Evolutionary conservation across 1,284 basidiomycete species (phyloP).

Genomic region (Trichosporon inkin): DNA sequence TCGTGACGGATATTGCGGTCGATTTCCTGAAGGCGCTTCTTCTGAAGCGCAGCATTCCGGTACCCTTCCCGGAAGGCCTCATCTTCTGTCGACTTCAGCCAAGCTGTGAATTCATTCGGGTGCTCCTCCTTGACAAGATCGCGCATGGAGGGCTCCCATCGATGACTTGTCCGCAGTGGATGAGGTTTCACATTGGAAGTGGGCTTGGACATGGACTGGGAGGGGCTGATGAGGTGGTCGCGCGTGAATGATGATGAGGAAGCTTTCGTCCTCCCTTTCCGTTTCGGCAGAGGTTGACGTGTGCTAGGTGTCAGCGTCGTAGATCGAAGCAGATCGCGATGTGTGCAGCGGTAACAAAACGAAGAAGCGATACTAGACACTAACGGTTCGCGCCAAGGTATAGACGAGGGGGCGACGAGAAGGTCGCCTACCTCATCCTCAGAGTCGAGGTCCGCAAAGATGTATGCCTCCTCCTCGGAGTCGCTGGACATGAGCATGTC

Average conservation of each 20-base stretch:
- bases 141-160: conserved; percentile 16
- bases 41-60: conserved; percentile 8
- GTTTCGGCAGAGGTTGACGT: not conserved
- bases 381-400: conserved; percentile 2
- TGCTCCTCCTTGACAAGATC: conserved; percentile 26
- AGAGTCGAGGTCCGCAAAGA: conserved; percentile 25
- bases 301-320: not conserved
- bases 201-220: not conserved
- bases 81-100: conserved; percentile 36
- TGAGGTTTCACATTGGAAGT: not conserved
- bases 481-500: conserved; percentile 27
- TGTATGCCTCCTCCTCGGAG: conserved; percentile 14
- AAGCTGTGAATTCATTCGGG: conserved; percentile 30
- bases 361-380: not conserved
- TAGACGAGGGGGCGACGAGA: conserved; percentile 3
- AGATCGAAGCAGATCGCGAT: not conserved
- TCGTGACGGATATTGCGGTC: conserved; percentile 18
- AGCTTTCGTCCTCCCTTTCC: not conserved
- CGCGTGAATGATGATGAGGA: conserved; percentile 1
- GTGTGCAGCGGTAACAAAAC: not conserved
- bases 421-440: conserved; percentile 36
- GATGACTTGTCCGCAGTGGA: not conserved
- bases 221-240: not conserved
- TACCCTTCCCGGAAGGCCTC: conserved; percentile 31
- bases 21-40: conserved; percentile 8